These are phyloP conservation scores for Pyrus hybrid DNA, from an alignment of 331 rosid species.

Conservation along the genomic window DNA sequence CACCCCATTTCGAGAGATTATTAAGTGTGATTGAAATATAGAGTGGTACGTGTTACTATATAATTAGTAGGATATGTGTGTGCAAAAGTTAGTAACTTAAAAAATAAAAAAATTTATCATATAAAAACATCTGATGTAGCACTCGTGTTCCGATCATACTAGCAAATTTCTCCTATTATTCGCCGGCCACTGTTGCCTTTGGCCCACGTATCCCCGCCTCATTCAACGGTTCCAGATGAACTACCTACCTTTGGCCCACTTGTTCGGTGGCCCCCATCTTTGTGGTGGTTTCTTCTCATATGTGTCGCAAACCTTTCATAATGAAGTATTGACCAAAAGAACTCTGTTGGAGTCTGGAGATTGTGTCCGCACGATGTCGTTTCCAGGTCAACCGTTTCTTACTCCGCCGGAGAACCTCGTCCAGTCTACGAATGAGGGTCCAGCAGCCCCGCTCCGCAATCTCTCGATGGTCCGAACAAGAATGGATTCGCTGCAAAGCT, in stretches of 20 bases:
- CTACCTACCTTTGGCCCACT: neutral
- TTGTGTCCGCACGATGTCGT: constrained; percentile 4
- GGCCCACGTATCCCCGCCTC: neutral
- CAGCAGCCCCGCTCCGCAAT: constrained; percentile 29
- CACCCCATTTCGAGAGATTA: neutral
- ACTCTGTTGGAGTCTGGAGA: no score
- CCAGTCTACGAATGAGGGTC: no score
- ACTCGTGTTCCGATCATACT: rapidly evolving
- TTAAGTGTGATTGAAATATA: no score
- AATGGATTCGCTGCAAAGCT: constrained; percentile 48
- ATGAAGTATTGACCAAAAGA: neutral
- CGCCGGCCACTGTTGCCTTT: neutral
- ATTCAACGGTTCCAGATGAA: neutral
- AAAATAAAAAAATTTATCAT: rapidly evolving
- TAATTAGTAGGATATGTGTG: no score
- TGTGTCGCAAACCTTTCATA: neutral
- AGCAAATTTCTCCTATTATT: neutral
- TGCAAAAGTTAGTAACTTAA: no score
- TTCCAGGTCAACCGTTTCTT: neutral
- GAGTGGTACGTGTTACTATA: rapidly evolving
- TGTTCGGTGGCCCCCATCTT: neutral
- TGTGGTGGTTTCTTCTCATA: neutral
- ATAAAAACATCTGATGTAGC: no score
- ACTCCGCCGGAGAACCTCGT: no score
- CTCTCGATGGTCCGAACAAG: constrained; percentile 35